Percentiles rank a stretch among this genome's conserved stretches.
Conservation (phyloP, 108 stramenopile genomes). For the Cyclotella baltica region DNA sequence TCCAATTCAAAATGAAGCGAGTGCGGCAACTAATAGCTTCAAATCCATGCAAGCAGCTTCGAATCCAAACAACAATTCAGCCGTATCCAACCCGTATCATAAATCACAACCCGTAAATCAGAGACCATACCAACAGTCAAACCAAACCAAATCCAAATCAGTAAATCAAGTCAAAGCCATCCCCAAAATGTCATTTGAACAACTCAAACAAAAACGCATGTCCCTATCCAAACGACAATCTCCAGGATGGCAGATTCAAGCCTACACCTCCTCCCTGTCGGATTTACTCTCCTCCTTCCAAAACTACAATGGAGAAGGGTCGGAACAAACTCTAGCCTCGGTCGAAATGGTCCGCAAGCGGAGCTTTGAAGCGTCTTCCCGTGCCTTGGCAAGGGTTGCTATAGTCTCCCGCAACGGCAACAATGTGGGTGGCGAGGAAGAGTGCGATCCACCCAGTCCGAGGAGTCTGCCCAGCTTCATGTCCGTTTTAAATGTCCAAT, state of each 20-base stretch:
- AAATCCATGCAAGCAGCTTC: not conserved
- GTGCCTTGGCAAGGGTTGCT: slow-evolving; percentile 45
- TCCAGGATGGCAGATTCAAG: slow-evolving; percentile 41
- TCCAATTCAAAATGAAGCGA: not conserved
- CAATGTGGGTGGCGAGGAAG: slow-evolving; percentile 4
- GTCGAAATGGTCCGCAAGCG: slow-evolving; percentile 37
- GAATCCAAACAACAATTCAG: not conserved
- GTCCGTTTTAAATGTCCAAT: slow-evolving; percentile 53
- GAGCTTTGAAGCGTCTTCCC: slow-evolving; percentile 44
- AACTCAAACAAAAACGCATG: slow-evolving; percentile 5
- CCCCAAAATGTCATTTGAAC: slow-evolving; percentile 6
- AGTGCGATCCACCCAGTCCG: slow-evolving; percentile 46
- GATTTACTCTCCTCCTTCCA: slow-evolving; percentile 35
- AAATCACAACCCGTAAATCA: slow-evolving; percentile 14
- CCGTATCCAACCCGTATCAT: slow-evolving; percentile 7
- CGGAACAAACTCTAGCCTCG: slow-evolving; percentile 34
- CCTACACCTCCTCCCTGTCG: slow-evolving; percentile 39
- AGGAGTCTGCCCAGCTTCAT: slow-evolving; percentile 49
- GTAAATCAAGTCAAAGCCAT: not conserved
- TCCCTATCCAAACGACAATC: not conserved
- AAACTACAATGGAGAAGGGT: not conserved
- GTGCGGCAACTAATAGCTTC: slow-evolving; percentile 12
- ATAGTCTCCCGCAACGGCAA: slow-evolving; percentile 28
- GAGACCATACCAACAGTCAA: slow-evolving; percentile 6
- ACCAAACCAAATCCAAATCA: slow-evolving; percentile 2